Evolutionary conservation across 495 filamentous ascomycete species (phyloP).

Genomic region (Penicillium parvum): DNA sequence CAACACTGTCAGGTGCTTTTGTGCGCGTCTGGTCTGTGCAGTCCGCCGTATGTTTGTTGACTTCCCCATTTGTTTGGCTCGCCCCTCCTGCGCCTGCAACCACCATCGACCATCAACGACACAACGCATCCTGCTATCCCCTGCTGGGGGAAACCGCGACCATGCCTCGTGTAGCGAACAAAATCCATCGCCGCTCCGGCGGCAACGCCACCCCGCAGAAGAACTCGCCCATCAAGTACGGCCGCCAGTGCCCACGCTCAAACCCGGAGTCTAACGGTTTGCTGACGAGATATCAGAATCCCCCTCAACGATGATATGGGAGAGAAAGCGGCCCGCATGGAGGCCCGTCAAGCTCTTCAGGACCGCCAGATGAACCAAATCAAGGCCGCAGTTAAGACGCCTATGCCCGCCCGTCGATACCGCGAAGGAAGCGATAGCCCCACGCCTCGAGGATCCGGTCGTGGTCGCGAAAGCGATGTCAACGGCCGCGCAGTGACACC

Average conservation of each 20-base stretch:
- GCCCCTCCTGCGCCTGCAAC: slow-evolving; percentile 17
- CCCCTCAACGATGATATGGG: slow-evolving; percentile 92
- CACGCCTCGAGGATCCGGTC: slow-evolving; percentile 54
- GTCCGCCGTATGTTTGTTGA: slow-evolving; percentile 37
- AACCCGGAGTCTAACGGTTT: slow-evolving; percentile 1
- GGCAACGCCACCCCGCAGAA: slow-evolving; percentile 55
- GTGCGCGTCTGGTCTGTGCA: slow-evolving; percentile 12
- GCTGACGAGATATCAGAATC: slow-evolving; percentile 48
- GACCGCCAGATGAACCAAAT: slow-evolving; percentile 90
- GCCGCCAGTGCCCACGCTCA: too few species aligned
- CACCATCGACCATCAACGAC: slow-evolving; percentile 8
- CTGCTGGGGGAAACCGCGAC: slow-evolving; percentile 34
- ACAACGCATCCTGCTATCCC: slow-evolving; percentile 16
- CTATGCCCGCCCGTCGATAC: slow-evolving; percentile 62
- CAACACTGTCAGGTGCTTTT: slow-evolving; percentile 6
- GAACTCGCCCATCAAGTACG: slow-evolving; percentile 67
- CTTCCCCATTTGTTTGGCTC: slow-evolving; percentile 27
- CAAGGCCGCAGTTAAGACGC: slow-evolving; percentile 79
- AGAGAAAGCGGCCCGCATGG: slow-evolving; percentile 85
- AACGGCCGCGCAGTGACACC: slow-evolving; percentile 79
- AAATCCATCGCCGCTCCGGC: slow-evolving; percentile 45
- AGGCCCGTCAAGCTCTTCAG: slow-evolving; percentile 82
- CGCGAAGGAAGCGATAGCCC: slow-evolving; percentile 63
- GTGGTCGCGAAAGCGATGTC: slow-evolving; percentile 54
- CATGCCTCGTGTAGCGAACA: slow-evolving; percentile 73